Evolutionary conservation across 1,284 basidiomycete species (phyloP).

Genomic region (Malassezia brasiliensis): DNA sequence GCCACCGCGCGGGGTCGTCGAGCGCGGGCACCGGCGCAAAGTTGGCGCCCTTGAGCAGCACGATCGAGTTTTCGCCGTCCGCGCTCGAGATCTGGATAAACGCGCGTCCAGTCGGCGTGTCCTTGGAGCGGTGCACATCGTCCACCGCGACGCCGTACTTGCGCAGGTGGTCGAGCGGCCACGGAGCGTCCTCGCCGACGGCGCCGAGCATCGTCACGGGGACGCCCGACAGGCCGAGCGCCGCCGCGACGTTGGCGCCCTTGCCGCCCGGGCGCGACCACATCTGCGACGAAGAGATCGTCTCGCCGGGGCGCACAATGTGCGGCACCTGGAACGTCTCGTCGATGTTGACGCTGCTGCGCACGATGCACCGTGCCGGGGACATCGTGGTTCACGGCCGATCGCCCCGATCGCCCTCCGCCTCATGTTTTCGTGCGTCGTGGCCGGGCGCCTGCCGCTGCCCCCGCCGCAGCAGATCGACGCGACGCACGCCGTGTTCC

Average conservation of each 20-base stretch:
- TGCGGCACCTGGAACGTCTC: slow-evolving; percentile 41
- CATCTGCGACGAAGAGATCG: slow-evolving; percentile 34
- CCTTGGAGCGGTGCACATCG: slow-evolving; percentile 23
- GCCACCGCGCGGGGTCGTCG: slow-evolving; percentile 12
- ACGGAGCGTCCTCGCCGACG: slow-evolving; percentile 39
- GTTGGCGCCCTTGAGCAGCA: slow-evolving; percentile 44
- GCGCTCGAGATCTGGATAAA: slow-evolving; percentile 40
- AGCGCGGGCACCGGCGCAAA: slow-evolving; percentile 19
- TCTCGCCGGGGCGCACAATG: slow-evolving; percentile 39
- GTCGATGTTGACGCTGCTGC: slow-evolving; percentile 46
- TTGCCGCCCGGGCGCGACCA: slow-evolving; percentile 40
- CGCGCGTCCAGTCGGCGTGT: slow-evolving; percentile 36
- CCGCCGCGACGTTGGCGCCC: slow-evolving; percentile 43
- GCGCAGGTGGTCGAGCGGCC: slow-evolving; percentile 37
- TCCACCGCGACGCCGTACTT: slow-evolving; percentile 26
- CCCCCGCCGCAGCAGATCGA: slow-evolving; percentile 38
- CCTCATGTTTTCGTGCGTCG: slow-evolving; percentile 43
- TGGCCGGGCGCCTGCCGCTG: slow-evolving; percentile 40
- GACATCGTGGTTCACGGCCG: neutral
- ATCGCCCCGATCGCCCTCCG: neutral
- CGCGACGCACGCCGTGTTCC: slow-evolving; percentile 41
- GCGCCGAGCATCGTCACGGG: slow-evolving; percentile 28
- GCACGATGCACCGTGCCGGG: slow-evolving; percentile 34
- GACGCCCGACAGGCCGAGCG: slow-evolving; percentile 33
- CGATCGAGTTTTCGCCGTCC: slow-evolving; percentile 46